A percentile compares a stretch with the other conserved stretches of the same genome.
Evolutionary conservation across 2,329 filamentous ascomycete species (phyloP).

Genomic region (Nakataea oryzae): DNA sequence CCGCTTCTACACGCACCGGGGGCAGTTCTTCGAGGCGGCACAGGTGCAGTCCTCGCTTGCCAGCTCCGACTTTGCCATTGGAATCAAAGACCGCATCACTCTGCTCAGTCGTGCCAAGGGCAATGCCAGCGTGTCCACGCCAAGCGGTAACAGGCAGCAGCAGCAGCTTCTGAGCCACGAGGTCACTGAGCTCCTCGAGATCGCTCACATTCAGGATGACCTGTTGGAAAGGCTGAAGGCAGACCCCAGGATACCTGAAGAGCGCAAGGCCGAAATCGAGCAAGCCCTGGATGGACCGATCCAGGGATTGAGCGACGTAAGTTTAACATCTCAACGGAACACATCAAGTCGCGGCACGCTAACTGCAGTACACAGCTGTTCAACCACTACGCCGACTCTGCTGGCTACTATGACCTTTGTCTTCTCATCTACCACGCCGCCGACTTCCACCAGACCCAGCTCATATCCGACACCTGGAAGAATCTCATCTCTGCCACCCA

Average conservation of each 20-base stretch:
- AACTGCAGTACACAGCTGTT: slow-evolving; percentile 53
- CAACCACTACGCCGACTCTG: slow-evolving; percentile 83
- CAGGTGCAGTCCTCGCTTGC: slow-evolving; percentile 77
- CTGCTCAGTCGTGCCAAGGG: slow-evolving; percentile 86
- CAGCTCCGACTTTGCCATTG: slow-evolving; percentile 67
- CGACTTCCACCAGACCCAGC: slow-evolving; percentile 78
- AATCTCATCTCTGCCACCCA: slow-evolving; percentile 68
- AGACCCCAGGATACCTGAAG: slow-evolving; percentile 58
- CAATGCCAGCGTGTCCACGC: slow-evolving; percentile 77
- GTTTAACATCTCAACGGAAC: slow-evolving; percentile 15
- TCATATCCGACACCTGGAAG: slow-evolving; percentile 78
- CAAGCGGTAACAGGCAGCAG: slow-evolving; percentile 65
- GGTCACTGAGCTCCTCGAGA: slow-evolving; percentile 76
- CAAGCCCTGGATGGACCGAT: slow-evolving; percentile 67
- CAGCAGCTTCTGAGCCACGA: slow-evolving; percentile 80
- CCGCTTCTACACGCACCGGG: slow-evolving; percentile 80
- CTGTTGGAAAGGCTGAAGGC: slow-evolving; percentile 65
- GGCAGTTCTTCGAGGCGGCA: slow-evolving; percentile 77
- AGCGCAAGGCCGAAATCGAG: slow-evolving; percentile 54
- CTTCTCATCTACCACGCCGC: slow-evolving; percentile 86
- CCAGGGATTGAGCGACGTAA: slow-evolving; percentile 63
- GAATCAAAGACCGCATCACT: slow-evolving; percentile 77
- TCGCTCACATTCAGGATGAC: slow-evolving; percentile 93
- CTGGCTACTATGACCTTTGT: slow-evolving; percentile 81
- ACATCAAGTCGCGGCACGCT: slow-evolving; percentile 4